Evolutionary conservation across 768 basidiomycete genomes (phyloP).

Genomic region (Dendrothele bispora): DNA sequence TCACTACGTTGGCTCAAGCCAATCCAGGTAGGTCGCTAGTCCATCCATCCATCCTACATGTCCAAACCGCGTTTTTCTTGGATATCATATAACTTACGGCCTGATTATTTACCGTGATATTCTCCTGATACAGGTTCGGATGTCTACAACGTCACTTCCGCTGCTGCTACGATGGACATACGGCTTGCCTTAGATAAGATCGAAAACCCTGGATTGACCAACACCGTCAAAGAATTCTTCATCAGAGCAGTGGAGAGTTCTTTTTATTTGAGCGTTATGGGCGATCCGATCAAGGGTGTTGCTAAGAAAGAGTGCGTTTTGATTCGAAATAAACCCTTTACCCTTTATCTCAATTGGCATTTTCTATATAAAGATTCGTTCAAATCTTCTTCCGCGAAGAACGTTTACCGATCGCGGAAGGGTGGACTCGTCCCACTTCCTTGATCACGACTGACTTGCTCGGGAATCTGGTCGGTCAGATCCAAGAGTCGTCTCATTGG

Average conservation of each 20-base stretch:
- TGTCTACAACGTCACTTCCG: slow-evolving; percentile 9
- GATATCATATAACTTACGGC: too few species aligned
- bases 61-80: too few species aligned
- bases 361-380: slow-evolving; percentile 1
- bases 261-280: slow-evolving; percentile 12
- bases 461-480: background rate
- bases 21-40: too few species aligned
- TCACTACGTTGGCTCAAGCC: too few species aligned
- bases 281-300: slow-evolving; percentile 3
- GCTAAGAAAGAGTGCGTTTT: slow-evolving; percentile 1
- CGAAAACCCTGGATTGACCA: slow-evolving; percentile 8
- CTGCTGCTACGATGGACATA: slow-evolving; percentile 2
- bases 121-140: slow-evolving; percentile 13
- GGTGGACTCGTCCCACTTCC: background rate
- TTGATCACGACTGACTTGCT: background rate
- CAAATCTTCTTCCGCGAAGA: slow-evolving; percentile 9
- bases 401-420: slow-evolving; percentile 5
- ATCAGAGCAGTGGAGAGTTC: slow-evolving; percentile 10
- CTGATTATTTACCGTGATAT: too few species aligned
- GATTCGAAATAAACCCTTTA: too few species aligned
- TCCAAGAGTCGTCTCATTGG: slow-evolving; percentile 4
- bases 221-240: slow-evolving; percentile 13
- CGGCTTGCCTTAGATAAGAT: slow-evolving; percentile 9
- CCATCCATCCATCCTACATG: too few species aligned
- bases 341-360: too few species aligned